These are phyloP conservation scores for Trichoderma arundinaceum DNA, from an alignment of 2,329 filamentous ascomycete species.

Conservation along the genomic window DNA sequence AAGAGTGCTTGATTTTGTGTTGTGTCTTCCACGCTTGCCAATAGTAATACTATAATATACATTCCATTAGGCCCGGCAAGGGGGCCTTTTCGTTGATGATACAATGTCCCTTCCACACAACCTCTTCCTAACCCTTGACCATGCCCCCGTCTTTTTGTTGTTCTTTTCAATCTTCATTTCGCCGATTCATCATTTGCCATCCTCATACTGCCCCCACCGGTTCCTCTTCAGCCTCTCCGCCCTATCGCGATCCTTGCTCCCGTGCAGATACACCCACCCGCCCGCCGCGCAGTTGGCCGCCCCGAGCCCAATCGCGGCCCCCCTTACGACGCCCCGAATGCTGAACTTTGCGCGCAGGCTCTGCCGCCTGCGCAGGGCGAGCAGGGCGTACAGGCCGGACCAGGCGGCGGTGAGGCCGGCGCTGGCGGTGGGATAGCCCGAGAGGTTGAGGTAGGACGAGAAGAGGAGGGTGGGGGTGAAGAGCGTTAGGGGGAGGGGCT, in stretches of 20 bases:
- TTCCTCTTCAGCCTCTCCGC: constrained; percentile 55
- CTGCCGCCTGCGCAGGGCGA: constrained; percentile 57
- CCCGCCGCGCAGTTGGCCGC: constrained; percentile 55
- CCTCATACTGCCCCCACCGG: constrained; percentile 52
- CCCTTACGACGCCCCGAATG: constrained; percentile 57
- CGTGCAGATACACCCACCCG: constrained; percentile 58
- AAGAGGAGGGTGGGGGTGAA: constrained; percentile 61
- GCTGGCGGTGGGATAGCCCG: constrained; percentile 62
- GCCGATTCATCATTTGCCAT: constrained; percentile 5
- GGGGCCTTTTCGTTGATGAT: neutral
- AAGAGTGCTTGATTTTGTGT: neutral
- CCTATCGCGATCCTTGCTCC: constrained; percentile 57
- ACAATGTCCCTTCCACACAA: neutral
- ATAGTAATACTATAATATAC: constrained; percentile 8
- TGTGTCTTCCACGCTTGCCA: neutral
- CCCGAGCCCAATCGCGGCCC: constrained; percentile 56
- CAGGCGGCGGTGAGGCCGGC: constrained; percentile 62
- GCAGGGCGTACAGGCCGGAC: constrained; percentile 62
- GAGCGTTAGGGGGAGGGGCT: constrained; percentile 57
- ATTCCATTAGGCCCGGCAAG: neutral
- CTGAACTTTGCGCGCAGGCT: constrained; percentile 51
- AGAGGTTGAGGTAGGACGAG: constrained; percentile 64
- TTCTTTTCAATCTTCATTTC: neutral
- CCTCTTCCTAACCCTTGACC: neutral
- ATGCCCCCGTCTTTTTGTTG: neutral